Base-by-base conservation (phyloP, 148 eudicot genomes). In the Silene conica region DNA sequence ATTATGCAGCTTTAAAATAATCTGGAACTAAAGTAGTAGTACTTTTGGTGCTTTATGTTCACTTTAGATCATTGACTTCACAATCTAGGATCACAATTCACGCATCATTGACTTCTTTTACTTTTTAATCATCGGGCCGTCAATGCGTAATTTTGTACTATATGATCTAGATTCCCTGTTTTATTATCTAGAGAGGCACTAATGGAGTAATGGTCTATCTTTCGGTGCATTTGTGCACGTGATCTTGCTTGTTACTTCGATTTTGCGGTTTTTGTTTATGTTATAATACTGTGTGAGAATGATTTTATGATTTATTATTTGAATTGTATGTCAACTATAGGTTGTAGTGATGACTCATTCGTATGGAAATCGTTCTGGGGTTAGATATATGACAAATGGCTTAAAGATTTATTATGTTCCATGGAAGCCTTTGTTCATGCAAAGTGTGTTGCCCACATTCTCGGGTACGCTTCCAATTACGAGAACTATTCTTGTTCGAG, bases 271-370 rank as follows among this genome's bases (percentile, higher is more conserved):
- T 25, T 22, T 41, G n/a, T n/a, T n/a, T n/a, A n/a, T n/a, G n/a
- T n/a, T n/a, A n/a, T n/a, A n/a, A n/a, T n/a, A n/a, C n/a, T n/a
- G n/a, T n/a, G 55, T 50, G 55, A 50, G 61, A 70, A 48, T 46
- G 23, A 25, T 50, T 31, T 48, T 11, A 57, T 45, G 34, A 8
- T 61, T 69, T 23, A 69, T 69, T 23, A 52, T 69, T 23, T 15
- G 60, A 25, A 50, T 15, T 69, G 20, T 52, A 15, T 69, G 72
- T 63, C 23, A 67, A 67, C 60, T 31, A 54, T 79, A 94, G 98
- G 97, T 94, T 46, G 96, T 94, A 4, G 92, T 94, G 74, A 81
- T 94, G 98, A 94, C 98, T 77, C 98, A 94, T 83, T 91, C 98
- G 69, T 94, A 94, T 85, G 86, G 82, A 65, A 87, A 87, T 69